Evolutionary conservation across 1,284 basidiomycete genomes (phyloP).

Genomic region (Meira nashicola): DNA sequence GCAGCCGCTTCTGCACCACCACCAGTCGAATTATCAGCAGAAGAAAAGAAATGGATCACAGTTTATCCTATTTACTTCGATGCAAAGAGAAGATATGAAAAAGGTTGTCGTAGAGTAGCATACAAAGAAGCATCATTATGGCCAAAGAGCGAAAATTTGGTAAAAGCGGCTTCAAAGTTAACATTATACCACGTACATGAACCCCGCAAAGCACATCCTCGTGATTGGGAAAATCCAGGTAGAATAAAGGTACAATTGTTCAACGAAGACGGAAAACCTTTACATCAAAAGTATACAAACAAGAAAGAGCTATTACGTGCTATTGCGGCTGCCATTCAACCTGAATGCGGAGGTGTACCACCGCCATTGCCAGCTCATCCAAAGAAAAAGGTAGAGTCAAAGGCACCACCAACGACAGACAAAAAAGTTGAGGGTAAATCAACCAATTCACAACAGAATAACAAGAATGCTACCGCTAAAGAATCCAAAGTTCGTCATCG

Average conservation of each 20-base stretch:
- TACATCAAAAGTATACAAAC: conserved; percentile 66
- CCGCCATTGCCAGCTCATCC: conserved; percentile 22
- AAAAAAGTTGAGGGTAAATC: not conserved
- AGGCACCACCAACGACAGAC: not conserved
- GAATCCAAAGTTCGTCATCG: not conserved
- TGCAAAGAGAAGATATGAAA: conserved; percentile 79
- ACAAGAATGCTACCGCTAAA: not conserved
- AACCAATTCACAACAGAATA: not conserved
- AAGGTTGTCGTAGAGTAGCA: conserved; percentile 73
- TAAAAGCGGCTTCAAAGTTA: conserved; percentile 71
- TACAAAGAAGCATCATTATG: conserved; percentile 81
- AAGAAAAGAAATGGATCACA: conserved; percentile 72
- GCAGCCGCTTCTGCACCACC: not conserved
- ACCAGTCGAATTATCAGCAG: conserved; percentile 14
- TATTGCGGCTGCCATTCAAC: conserved; percentile 35
- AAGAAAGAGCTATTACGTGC: conserved; percentile 66
- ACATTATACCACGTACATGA: conserved; percentile 79
- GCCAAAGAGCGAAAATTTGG: conserved; percentile 86
- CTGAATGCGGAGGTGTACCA: conserved; percentile 36
- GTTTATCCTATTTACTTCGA: conserved; percentile 97
- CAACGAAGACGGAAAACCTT: conserved; percentile 70
- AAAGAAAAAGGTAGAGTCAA: conserved; percentile 4
- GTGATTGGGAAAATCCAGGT: conserved; percentile 82
- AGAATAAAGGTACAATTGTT: conserved; percentile 78
- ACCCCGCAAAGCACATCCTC: conserved; percentile 75